A percentile compares a stretch with the other conserved stretches of the same genome.
phyloP scores from a whole-genome alignment of 2,329 filamentous ascomycete species.

The Taxawa tesnikishii region DNA sequence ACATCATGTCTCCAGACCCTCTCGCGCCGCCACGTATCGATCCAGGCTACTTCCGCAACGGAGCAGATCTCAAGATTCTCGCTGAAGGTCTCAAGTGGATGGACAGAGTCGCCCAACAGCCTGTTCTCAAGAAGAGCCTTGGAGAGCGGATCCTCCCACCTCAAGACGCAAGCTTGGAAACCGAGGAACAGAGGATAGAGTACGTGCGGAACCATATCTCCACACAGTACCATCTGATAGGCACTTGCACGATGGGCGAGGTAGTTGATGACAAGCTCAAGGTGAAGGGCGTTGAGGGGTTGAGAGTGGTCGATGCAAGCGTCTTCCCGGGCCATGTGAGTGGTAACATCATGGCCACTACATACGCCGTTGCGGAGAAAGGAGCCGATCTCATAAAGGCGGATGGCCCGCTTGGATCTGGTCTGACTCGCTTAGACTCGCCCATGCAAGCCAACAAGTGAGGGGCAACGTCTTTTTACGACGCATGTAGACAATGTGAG shows the following conservation, averaged over 20 bases:
- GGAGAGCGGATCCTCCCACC: constrained; percentile 21
- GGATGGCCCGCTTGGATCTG: too few relatives aligned
- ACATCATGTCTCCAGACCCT: constrained; percentile 16
- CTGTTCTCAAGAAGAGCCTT: constrained; percentile 30
- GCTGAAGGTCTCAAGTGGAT: constrained; percentile 23
- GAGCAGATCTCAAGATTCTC: constrained; percentile 18
- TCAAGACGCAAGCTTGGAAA: constrained; percentile 12
- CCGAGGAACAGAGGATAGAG: constrained; percentile 14
- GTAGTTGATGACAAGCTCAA: constrained; percentile 15
- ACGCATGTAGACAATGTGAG: too few relatives aligned
- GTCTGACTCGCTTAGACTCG: too few relatives aligned
- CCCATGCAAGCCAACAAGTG: too few relatives aligned
- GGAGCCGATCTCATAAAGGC: constrained; percentile 21
- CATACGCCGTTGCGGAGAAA: constrained; percentile 24
- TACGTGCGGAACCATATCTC: constrained; percentile 16
- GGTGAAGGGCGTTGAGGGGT: constrained; percentile 13
- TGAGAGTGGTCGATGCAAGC: constrained; percentile 19
- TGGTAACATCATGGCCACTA: constrained; percentile 13
- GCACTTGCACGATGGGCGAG: constrained; percentile 26
- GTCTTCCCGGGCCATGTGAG: constrained; percentile 19
- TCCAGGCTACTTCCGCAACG: constrained; percentile 18
- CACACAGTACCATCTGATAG: constrained; percentile 27
- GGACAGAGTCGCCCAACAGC: constrained; percentile 30
- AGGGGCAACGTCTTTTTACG: too few relatives aligned
- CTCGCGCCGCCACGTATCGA: constrained; percentile 18